These are phyloP conservation scores for Aspergillus bridgeri DNA, from an alignment of 495 filamentous ascomycete species.

Conservation along the genomic window DNA sequence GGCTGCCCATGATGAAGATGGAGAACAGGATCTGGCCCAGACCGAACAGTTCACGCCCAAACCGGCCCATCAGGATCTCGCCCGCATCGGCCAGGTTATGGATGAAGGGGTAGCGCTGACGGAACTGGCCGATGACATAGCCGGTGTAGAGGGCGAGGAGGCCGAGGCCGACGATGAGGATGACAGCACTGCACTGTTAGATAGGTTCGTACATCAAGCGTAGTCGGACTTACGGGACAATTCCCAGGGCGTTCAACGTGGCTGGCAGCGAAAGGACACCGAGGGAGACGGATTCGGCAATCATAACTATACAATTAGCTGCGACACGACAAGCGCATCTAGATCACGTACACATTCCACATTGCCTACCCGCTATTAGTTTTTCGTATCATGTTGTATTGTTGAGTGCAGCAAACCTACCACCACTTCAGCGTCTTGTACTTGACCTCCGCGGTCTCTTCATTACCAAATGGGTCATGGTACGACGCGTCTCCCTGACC, in stretches of 20 bases:
- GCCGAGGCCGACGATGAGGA: conserved; percentile 65
- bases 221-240: conserved; percentile 50
- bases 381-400: too few relatives aligned
- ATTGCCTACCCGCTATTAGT: conserved; percentile 27
- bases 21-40: conserved; percentile 66
- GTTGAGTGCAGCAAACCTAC: conserved; percentile 32
- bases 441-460: conserved; percentile 42
- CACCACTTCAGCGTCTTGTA: conserved; percentile 50
- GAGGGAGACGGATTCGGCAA: conserved; percentile 68
- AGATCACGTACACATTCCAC: conserved; percentile 28
- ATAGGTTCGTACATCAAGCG: too few relatives aligned
- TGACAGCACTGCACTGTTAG: conserved; percentile 35
- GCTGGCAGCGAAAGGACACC: conserved; percentile 62
- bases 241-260: conserved; percentile 58
- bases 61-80: conserved; percentile 55
- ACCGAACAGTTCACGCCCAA: conserved; percentile 65
- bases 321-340: not conserved
- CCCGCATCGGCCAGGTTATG: conserved; percentile 67
- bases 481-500: conserved; percentile 13
- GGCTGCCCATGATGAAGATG: conserved; percentile 73
- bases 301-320: conserved; percentile 44
- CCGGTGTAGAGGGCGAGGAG: conserved; percentile 71
- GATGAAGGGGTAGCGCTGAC: conserved; percentile 61
- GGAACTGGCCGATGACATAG: conserved; percentile 68
- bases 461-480: conserved; percentile 37